A percentile compares a stretch with the other conserved stretches of the same genome.
These are phyloP conservation scores for Lactarius pseudohatsudake DNA, from an alignment of 768 basidiomycete genomes.

Conservation along the genomic window DNA sequence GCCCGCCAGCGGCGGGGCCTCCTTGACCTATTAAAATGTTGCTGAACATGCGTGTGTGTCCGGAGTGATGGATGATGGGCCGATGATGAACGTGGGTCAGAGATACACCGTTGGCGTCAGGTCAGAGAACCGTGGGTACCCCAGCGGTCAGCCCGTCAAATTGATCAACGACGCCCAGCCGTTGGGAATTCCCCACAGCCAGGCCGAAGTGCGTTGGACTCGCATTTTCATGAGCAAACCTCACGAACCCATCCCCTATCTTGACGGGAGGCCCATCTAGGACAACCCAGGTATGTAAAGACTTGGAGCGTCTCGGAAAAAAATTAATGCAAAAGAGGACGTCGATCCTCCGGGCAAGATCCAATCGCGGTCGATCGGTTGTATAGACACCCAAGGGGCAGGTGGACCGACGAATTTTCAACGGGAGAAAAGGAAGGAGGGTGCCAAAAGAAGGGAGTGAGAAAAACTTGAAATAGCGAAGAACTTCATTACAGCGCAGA, in stretches of 20 bases:
- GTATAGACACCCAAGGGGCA: background rate
- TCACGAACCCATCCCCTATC: background rate
- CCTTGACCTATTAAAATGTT: background rate
- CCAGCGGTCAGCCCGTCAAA: conserved; percentile 6
- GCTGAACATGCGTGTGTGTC: background rate
- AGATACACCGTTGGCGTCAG: background rate
- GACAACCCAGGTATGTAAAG: background rate
- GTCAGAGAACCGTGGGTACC: conserved; percentile 12
- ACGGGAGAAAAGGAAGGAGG: conserved; percentile 6
- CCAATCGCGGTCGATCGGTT: background rate
- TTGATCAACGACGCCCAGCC: conserved; percentile 20
- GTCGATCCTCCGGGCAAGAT: conserved; percentile 20
- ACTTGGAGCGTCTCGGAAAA: background rate
- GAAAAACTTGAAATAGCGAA: background rate
- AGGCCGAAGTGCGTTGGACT: background rate
- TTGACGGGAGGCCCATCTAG: background rate
- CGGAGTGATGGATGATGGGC: background rate
- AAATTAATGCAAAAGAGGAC: background rate
- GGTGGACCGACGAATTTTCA: background rate
- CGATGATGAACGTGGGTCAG: conserved; percentile 4
- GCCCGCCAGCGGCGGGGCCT: background rate
- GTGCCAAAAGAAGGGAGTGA: background rate
- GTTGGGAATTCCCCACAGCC: background rate
- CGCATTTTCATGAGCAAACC: conserved; percentile 1
- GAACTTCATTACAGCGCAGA: conserved; percentile 3